Conservation (phyloP, 2,329 filamentous ascomycete genomes). For the Aspergillus fumigatiaffinis region DNA sequence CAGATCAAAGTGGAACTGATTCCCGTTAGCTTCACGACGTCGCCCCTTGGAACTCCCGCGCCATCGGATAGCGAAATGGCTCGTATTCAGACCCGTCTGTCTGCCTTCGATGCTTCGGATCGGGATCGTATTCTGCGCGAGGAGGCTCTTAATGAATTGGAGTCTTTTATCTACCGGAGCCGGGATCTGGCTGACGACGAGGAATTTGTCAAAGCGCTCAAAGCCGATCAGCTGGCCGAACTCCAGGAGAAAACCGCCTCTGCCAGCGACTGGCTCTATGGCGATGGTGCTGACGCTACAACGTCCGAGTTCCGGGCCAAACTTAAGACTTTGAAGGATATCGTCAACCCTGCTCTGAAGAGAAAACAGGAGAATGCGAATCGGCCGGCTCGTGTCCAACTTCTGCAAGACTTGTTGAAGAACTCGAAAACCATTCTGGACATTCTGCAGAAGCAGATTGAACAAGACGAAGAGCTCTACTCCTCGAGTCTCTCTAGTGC, state of each 20-base stretch:
- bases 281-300: conserved; percentile 71
- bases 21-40: conserved; percentile 48
- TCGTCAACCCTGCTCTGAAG: conserved; percentile 72
- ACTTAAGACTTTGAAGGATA: conserved; percentile 70
- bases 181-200: conserved; percentile 78
- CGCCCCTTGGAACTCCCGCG: conserved; percentile 41
- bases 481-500: conserved; percentile 50
- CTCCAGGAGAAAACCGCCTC: conserved; percentile 66
- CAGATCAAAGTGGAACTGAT: conserved; percentile 51
- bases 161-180: conserved; percentile 84
- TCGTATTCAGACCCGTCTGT: conserved; percentile 66
- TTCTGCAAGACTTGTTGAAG: conserved; percentile 66
- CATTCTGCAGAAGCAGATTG: conserved; percentile 67
- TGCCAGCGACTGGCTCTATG: conserved; percentile 86
- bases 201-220: conserved; percentile 68
- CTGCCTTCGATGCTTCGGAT: conserved; percentile 83
- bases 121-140: conserved; percentile 70
- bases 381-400: conserved; percentile 66
- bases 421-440: conserved; percentile 67
- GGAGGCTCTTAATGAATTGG: conserved; percentile 87
- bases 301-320: conserved; percentile 71
- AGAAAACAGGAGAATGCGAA: conserved; percentile 68
- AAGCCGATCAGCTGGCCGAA: conserved; percentile 60
- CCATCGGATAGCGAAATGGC: conserved; percentile 35
- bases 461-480: conserved; percentile 62